phyloP scores from a whole-genome alignment of 2,329 filamentous ascomycete genomes.

The Epicoccum sorghinum region DNA sequence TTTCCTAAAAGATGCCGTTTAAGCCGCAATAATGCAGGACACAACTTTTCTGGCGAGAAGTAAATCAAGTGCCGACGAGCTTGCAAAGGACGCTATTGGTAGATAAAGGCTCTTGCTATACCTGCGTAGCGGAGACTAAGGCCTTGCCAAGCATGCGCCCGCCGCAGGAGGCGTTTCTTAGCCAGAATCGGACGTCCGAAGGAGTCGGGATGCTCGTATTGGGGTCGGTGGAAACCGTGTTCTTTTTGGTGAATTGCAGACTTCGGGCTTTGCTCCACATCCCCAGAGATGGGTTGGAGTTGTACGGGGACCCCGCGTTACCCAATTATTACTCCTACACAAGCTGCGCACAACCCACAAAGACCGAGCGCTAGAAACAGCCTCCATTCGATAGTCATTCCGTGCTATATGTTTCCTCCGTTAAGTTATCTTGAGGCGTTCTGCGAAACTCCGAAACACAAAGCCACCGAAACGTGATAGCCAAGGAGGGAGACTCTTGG shows the following conservation, averaged over 20 bases:
- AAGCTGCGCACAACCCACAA: not conserved
- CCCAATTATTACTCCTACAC: not conserved
- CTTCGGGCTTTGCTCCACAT: not conserved
- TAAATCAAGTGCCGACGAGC: slow-evolving; percentile 4
- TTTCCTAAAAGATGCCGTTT: slow-evolving; percentile 1
- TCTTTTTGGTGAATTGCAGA: not conserved
- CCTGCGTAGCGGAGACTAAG: not conserved
- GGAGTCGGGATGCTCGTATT: not conserved
- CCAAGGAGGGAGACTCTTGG: slow-evolving; percentile 8
- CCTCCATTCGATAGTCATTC: slow-evolving; percentile 1
- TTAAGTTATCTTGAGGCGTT: slow-evolving; percentile 2
- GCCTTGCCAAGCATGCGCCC: not conserved
- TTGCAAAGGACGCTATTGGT: not conserved
- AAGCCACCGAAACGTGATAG: not conserved
- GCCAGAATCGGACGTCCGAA: slow-evolving; percentile 8
- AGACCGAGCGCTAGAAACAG: slow-evolving; percentile 4
- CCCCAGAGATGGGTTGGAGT: slow-evolving; percentile 6
- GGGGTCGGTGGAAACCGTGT: not conserved
- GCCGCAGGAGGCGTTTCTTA: slow-evolving; percentile 1
- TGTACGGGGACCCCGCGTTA: slow-evolving; percentile 7
- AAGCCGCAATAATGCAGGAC: slow-evolving; percentile 14
- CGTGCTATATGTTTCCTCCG: slow-evolving; percentile 1
- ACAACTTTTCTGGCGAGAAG: not conserved
- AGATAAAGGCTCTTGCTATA: not conserved
- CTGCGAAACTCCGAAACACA: not conserved